phyloP scores from a whole-genome alignment of 805 yeast genomes.

The Candida sanyiensis region DNA sequence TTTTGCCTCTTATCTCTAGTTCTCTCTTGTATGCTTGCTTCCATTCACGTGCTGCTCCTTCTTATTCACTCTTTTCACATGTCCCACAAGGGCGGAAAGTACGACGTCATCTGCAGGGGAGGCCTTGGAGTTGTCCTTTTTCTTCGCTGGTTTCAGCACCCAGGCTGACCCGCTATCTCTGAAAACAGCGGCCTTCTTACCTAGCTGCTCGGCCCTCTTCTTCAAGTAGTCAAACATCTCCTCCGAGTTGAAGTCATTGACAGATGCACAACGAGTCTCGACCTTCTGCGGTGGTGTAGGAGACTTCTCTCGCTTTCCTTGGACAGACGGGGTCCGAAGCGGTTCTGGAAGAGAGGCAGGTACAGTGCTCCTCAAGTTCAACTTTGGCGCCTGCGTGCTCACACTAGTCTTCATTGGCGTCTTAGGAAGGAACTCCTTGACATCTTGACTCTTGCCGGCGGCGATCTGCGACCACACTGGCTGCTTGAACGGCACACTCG shows the following conservation, averaged over 20 bases:
- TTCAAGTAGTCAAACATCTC: constrained; percentile 3
- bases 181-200: neutral
- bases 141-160: constrained; percentile 6
- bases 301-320: constrained; percentile 1
- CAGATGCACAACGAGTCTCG: no score
- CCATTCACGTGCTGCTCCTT: constrained; percentile 3
- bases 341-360: neutral
- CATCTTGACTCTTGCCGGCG: neutral
- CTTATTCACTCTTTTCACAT: constrained; percentile 4
- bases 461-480: constrained; percentile 8
- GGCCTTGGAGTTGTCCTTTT: constrained; percentile 1
- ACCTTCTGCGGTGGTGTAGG: neutral
- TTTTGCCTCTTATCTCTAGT: neutral
- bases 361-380: neutral
- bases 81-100: neutral
- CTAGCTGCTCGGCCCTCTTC: neutral
- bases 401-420: neutral
- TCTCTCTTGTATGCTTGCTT: neutral
- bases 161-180: constrained; percentile 11
- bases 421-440: neutral
- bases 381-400: neutral
- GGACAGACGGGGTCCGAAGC: neutral
- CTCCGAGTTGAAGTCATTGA: constrained; percentile 6
- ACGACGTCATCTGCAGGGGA: constrained; percentile 5
- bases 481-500: neutral